A percentile compares a stretch with the other conserved stretches of the same genome.
phyloP scores from a whole-genome alignment of 441 rosid genomes.

The Metrosideros polymorpha region DNA sequence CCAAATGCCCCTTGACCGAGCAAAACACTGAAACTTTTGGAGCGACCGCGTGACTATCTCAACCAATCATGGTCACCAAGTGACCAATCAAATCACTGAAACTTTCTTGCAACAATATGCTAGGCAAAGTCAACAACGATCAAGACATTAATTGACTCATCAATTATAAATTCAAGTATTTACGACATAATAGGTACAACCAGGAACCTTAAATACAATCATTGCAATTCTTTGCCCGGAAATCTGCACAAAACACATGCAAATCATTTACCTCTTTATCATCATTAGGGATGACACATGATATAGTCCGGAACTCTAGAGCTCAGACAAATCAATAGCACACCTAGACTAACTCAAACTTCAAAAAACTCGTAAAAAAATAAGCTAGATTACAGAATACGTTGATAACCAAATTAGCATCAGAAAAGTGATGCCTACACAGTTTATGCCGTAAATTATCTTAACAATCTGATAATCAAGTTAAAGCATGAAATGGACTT shows the following conservation, averaged over 20 bases:
- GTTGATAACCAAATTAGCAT: neutral
- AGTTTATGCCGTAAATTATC: neutral
- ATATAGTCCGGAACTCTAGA: rapidly evolving
- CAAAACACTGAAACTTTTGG: no score
- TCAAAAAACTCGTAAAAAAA: neutral
- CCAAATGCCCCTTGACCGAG: no score
- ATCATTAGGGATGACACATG: neutral
- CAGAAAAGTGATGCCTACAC: neutral
- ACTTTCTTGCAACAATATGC: no score
- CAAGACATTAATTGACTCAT: neutral
- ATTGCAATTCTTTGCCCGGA: neutral
- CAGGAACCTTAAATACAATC: neutral
- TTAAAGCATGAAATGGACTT: neutral
- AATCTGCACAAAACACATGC: neutral
- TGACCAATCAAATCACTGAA: no score
- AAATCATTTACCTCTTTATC: neutral
- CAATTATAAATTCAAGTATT: neutral
- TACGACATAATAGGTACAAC: neutral
- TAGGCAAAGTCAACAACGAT: no score
- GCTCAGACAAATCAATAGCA: neutral
- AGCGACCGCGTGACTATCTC: no score
- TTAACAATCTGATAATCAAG: neutral
- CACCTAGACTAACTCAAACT: neutral
- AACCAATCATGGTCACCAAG: no score
- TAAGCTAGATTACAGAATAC: neutral